Evolutionary conservation across 768 basidiomycete genomes (phyloP), one percentile per base, ranked within the genome.

Genomic region (Mycena galopus): DNA sequence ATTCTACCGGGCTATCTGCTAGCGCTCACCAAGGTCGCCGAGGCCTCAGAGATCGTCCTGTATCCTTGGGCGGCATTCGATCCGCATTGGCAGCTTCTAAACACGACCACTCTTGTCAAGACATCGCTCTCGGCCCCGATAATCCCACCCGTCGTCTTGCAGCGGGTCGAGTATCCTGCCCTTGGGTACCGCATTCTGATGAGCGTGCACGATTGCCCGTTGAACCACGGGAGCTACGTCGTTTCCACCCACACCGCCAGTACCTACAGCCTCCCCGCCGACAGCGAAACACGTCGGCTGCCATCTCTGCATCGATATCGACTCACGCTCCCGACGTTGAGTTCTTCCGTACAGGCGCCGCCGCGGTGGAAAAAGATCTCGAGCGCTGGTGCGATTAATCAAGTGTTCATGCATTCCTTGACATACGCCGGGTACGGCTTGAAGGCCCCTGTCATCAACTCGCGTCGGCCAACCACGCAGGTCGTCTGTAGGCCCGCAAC

Each of bases 281-380:
- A 42, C 50, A 39, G 35, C 9, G 59, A 27, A 42, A 35, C 25
- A 61, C 30, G 27, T 23, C 67, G 30, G 25, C 59, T 7, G 67
- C 67, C 67, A 25, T 59, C 67, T 39, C 16, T 68, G 21, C 67
- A 68, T 55, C 58, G 67, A 61, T 68, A 37, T 29, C 67, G 67
- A n/a, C 59, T 68, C 59, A 68, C 67, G 16, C 67, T 68, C 50
- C 50, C 67, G 47, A 30, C 55, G 33, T 42, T 37, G 27, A 55
- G 53, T 29, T 27, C 5, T 16, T 16, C 55, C 30, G 17, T n/a
- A 7, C 9, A 29, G 16, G 55, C 8, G 27, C 53, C 55, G 29
- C 55, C 14, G 30, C 6, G 25, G 1, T 56, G 55, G 66, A 58
- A 59, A 37, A 32, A 29, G 44, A 60, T 67, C 47, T 67, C 57